These are phyloP conservation scores for Talaromyces sp. DNA, from an alignment of 2,329 filamentous ascomycete genomes.

Conservation along the genomic window DNA sequence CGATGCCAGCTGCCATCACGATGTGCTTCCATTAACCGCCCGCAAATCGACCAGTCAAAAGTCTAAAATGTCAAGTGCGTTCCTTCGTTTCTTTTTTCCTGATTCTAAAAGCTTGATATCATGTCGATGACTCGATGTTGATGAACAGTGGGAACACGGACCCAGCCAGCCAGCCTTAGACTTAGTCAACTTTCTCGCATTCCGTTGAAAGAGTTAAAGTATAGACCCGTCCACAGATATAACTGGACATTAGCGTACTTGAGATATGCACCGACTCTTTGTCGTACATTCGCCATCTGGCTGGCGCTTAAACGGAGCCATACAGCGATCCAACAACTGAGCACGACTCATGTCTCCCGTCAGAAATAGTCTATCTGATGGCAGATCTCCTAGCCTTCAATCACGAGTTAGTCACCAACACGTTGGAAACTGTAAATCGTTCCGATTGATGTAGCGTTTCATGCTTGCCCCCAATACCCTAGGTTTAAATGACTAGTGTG, in stretches of 20 bases:
- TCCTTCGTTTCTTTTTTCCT: background rate
- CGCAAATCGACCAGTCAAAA: constrained; percentile 4
- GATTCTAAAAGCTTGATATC: background rate
- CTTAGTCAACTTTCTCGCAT: background rate
- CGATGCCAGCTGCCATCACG: background rate
- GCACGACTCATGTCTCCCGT: constrained; percentile 1
- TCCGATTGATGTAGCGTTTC: background rate
- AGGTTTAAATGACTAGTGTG: background rate
- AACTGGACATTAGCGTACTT: background rate
- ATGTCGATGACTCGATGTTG: background rate
- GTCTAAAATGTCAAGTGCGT: background rate
- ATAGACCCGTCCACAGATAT: background rate
- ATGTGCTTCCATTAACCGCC: background rate
- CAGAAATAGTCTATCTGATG: background rate
- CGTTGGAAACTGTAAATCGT: background rate
- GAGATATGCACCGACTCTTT: constrained; percentile 1
- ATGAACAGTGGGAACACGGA: constrained; percentile 2
- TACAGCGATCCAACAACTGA: background rate
- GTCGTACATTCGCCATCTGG: background rate
- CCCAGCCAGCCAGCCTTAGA: background rate
- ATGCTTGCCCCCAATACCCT: constrained; percentile 1
- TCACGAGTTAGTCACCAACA: background rate
- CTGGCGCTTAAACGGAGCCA: constrained; percentile 13
- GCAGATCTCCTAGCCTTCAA: background rate
- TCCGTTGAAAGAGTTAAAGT: background rate